phyloP scores from a whole-genome alignment of 2,329 filamentous ascomycete genomes.

The Arthroderma uncinatum region DNA sequence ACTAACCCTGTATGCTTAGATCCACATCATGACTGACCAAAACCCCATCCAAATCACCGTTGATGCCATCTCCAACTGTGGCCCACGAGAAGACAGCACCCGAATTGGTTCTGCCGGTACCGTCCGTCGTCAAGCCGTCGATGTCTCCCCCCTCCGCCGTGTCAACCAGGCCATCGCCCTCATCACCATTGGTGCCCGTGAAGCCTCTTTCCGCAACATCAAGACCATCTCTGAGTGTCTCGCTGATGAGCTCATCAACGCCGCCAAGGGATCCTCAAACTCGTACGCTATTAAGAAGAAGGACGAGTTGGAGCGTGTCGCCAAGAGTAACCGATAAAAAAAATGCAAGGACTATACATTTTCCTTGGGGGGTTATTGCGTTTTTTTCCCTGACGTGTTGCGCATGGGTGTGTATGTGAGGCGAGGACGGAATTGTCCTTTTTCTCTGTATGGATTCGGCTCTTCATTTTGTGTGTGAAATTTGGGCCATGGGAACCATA shows the following conservation, averaged over 20 bases:
- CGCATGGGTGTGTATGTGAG: constrained; percentile 20
- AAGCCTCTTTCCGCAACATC: constrained; percentile 99
- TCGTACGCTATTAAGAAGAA: constrained; percentile 99
- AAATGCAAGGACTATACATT: constrained; percentile 32
- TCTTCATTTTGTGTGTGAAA: constrained; percentile 8
- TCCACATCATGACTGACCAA: constrained; percentile 99
- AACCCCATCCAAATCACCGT: constrained; percentile 99
- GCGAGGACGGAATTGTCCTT: constrained; percentile 19
- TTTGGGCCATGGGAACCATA: constrained; percentile 6
- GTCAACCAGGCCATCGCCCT: constrained; percentile 99
- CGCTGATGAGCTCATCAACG: constrained; percentile 99
- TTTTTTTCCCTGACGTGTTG: constrained; percentile 6
- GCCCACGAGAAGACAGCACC: constrained; percentile 98
- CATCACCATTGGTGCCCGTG: constrained; percentile 95
- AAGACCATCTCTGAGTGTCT: constrained; percentile 99
- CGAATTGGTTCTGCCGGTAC: constrained; percentile 99
- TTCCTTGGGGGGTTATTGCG: constrained; percentile 18
- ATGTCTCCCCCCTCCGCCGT: constrained; percentile 97
- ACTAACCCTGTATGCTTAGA: constrained; percentile 44
- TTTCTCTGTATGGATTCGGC: constrained; percentile 18
- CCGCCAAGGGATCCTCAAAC: constrained; percentile 99
- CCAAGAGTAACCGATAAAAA: constrained; percentile 99
- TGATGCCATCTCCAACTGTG: constrained; percentile 99
- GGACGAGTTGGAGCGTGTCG: constrained; percentile 99
- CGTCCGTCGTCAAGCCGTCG: constrained; percentile 98